phyloP scores from a whole-genome alignment of 2,329 filamentous ascomycete species.

The Verticillium tricorpus region DNA sequence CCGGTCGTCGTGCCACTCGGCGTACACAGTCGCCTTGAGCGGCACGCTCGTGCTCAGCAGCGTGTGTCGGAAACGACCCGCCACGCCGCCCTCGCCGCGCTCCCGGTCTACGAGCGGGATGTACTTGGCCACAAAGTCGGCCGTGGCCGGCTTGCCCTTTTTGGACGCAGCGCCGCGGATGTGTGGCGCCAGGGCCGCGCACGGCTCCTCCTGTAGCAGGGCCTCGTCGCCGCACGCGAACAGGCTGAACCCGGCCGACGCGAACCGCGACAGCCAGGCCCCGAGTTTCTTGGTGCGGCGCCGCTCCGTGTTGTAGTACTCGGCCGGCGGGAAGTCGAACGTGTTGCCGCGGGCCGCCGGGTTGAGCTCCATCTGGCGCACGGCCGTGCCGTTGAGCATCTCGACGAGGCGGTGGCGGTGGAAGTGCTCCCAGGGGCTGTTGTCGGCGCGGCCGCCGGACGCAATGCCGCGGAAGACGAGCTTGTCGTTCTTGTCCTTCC shows the following conservation, averaged over 20 bases:
- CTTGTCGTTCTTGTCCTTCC: conserved; percentile 51
- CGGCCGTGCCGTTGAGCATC: conserved; percentile 60
- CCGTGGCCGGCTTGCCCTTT: conserved; percentile 33
- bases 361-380: conserved; percentile 40
- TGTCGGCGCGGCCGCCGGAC: conserved; percentile 50
- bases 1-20: conserved; percentile 71
- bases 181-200: background rate
- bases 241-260: conserved; percentile 40
- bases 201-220: background rate
- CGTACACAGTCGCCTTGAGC: conserved; percentile 68
- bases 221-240: conserved; percentile 29
- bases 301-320: conserved; percentile 37
- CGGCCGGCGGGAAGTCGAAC: conserved; percentile 40
- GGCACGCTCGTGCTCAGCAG: conserved; percentile 60
- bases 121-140: conserved; percentile 57
- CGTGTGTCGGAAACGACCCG: conserved; percentile 59
- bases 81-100: conserved; percentile 45
- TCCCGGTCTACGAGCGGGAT: conserved; percentile 66
- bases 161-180: conserved; percentile 12
- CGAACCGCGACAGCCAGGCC: conserved; percentile 32
- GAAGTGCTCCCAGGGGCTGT: conserved; percentile 61
- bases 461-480: conserved; percentile 63
- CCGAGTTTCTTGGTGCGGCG: conserved; percentile 30
- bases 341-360: conserved; percentile 32
- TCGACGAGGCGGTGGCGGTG: conserved; percentile 68